Evolutionary conservation across 495 filamentous ascomycete genomes (phyloP).

Genomic region (Trichoderma virens): DNA sequence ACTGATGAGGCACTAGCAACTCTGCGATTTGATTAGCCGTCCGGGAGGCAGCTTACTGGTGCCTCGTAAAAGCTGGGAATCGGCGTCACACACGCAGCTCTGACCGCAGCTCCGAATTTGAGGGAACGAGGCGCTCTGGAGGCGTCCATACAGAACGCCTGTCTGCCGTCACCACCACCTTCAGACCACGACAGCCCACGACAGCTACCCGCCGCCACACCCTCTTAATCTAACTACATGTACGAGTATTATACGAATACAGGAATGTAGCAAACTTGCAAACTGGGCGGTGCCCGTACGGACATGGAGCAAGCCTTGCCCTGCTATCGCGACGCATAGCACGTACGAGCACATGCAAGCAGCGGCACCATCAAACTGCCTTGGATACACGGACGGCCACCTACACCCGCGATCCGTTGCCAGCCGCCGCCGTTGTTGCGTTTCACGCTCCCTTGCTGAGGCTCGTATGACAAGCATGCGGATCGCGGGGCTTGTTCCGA

Average conservation of each 20-base stretch:
- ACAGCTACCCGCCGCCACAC: too few species aligned
- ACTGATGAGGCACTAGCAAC: not conserved
- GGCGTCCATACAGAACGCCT: not conserved
- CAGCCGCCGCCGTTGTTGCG: not conserved
- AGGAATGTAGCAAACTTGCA: too few species aligned
- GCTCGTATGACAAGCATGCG: constrained; percentile 1
- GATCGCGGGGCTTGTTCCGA: constrained; percentile 6
- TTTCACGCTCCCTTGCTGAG: not conserved
- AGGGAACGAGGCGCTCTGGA: not conserved
- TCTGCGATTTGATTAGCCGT: not conserved
- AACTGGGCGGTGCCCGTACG: too few species aligned
- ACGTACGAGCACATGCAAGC: too few species aligned
- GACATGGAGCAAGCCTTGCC: too few species aligned
- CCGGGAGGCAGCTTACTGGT: not conserved
- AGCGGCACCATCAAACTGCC: not conserved
- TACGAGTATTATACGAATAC: too few species aligned
- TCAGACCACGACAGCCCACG: not conserved
- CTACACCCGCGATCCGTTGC: not conserved
- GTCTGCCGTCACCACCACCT: not conserved
- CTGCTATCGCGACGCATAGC: too few species aligned
- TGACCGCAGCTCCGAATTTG: not conserved
- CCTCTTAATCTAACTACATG: too few species aligned
- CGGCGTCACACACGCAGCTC: not conserved
- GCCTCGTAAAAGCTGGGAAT: not conserved
- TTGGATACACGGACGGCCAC: not conserved